Evolutionary conservation across 2,329 filamentous ascomycete genomes (phyloP).

Genomic region (Clonostachys solani): DNA sequence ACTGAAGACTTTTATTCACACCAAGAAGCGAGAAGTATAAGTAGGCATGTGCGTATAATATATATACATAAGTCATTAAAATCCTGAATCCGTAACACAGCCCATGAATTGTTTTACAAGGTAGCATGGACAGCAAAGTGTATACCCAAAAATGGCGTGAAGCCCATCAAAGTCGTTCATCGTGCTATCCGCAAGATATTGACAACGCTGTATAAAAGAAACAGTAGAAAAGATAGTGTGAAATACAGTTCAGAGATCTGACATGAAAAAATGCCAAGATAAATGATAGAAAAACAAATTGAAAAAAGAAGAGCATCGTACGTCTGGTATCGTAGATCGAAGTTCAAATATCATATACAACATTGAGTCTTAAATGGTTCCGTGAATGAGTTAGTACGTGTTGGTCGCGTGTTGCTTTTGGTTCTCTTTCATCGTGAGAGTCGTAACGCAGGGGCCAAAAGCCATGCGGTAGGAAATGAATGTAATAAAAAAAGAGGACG

Average conservation of each 20-base stretch:
- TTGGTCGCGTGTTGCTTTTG: neutral
- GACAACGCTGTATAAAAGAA: neutral
- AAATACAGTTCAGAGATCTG: neutral
- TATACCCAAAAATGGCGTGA: neutral
- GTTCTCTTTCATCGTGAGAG: too few relatives aligned
- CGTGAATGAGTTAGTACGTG: neutral
- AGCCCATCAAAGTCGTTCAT: too few relatives aligned
- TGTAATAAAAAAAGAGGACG: neutral
- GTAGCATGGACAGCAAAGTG: neutral
- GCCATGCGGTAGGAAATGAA: neutral
- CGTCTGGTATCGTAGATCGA: neutral
- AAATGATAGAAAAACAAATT: neutral
- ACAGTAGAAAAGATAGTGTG: neutral
- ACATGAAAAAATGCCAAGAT: neutral
- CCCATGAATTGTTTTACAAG: too few relatives aligned
- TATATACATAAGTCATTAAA: slow-evolving; percentile 3
- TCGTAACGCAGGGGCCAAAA: too few relatives aligned
- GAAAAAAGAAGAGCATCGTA: neutral
- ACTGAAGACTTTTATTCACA: neutral
- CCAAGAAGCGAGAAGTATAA: neutral
- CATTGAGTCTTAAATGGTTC: neutral
- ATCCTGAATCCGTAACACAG: neutral
- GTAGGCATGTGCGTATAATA: neutral
- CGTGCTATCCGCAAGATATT: too few relatives aligned
- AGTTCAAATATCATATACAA: neutral